Base-by-base conservation (phyloP, 2,329 filamentous ascomycete genomes). In the Emericellopsis cladophorae region DNA sequence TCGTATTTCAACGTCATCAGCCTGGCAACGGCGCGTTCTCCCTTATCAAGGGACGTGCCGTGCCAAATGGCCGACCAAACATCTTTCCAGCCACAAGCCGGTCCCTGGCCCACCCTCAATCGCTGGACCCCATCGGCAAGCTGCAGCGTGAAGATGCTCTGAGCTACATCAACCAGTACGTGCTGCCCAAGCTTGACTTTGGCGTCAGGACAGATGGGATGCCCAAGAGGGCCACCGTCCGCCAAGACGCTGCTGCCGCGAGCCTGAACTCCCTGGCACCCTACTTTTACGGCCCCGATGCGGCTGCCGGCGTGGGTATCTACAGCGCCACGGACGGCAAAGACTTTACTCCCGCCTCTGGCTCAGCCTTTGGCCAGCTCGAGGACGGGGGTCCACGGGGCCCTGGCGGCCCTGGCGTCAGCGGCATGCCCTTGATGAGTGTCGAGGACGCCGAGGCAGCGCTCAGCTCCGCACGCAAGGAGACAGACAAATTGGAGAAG, bases 111-210 rank as follows among this genome's bases (percentile, higher is more conserved):
- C 64, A 65, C 37, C 63, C 64, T 6, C 67, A 67, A 42, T 59
- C 65, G 1, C 66, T 70, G 44, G 76, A 81, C 48, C 74, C 76
- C 2, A 68, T 79, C 22, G 70, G 69, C 46, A 81, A 81, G 61
- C 75, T 81, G 48, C 76, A 79, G 55, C 71, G 76, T 11, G 76
- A 81, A 49, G 77, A 81, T 51, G 76, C 76, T 1, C 70, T 82
- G 33, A 73, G 70, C 54, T 81, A 80, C 57, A 80, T 82, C 57
- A 81, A 82, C 55, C 77, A 82, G 55, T 79, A 78, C 47, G 74
- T 82, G 2, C 62, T 81, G 29, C 77, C 78, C 15, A 68, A 71
- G 4, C 63, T 77, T 14, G 75, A 74, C 47, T 60, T 75, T 3
- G 68, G 68, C 32, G 65, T 63, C 23, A 64, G 65, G 42, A 70